Evolutionary conservation across 352 stramenopile species (phyloP), one percentile per base, ranked within the genome.

Genomic region (Aphanomyces invadans): DNA sequence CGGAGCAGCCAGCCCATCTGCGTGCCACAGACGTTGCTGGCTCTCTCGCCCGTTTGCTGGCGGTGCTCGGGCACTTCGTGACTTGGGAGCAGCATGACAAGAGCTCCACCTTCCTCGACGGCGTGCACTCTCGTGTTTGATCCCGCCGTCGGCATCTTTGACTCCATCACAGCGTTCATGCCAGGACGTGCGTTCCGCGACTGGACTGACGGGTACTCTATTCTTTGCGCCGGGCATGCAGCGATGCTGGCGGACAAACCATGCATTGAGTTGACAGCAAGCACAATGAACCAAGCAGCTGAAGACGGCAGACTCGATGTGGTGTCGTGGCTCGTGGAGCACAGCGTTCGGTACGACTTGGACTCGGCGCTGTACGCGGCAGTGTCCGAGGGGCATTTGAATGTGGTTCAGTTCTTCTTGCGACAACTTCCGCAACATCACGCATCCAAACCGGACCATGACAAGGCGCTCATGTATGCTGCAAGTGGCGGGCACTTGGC

Each of bases 341-440:
- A 29, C n/a, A 29, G n/a, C 11, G 25, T 54, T n/a, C 7, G 9
- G 25, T 54, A 11, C 19, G 19, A 54, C n/a, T 29, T 54, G n/a
- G n/a, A 23, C 46, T 21, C 46, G 46, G 46, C 46, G 25, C 11
- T 54, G n/a, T 7, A 7, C n/a, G 46, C n/a, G n/a, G 46, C 46
- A 12, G 46, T n/a, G 26, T 10, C 46, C 10, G 46, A 54, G 21
- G 46, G 46, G 10, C 46, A 54, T 29, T 21, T 54, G 46, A 7
- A 54, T 21, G 46, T 54, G n/a, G n/a, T 54, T 25, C n/a, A 54
- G 1, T 54, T 54, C 46, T 29, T 54, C 46, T n/a, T 54, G 10
- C n/a, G 10, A 11, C 46, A 54, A 15, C 46, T 12, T 31, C n/a
- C n/a, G 11, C 7, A 54, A 23, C 7, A 42, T 54, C 46, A 54